Conservation (phyloP, 1,284 basidiomycete species). For the Tilletia setariae region DNA sequence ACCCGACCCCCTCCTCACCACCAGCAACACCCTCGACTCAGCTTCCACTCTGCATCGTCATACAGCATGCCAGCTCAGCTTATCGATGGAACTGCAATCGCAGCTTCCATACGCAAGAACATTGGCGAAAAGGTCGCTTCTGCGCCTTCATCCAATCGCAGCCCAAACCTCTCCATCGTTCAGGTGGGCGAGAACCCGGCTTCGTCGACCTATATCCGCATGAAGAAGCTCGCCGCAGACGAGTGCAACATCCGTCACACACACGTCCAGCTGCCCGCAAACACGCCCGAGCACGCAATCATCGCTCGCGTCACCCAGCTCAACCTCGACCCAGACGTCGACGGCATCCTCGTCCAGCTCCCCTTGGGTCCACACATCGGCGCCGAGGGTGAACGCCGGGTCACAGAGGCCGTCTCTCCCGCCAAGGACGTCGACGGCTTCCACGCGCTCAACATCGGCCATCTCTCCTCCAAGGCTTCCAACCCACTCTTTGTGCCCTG, state of each 20-base stretch:
- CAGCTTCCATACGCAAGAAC: constrained; percentile 62
- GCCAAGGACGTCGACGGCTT: constrained; percentile 99
- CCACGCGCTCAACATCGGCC: constrained; percentile 98
- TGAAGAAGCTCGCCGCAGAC: constrained; percentile 94
- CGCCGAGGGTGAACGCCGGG: constrained; percentile 77
- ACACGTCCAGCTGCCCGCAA: constrained; percentile 69
- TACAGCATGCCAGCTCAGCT: constrained; percentile 55
- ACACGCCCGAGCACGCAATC: constrained; percentile 72
- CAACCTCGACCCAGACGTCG: constrained; percentile 78
- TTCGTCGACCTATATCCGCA: constrained; percentile 88
- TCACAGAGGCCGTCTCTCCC: constrained; percentile 91
- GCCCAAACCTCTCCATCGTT: constrained; percentile 83
- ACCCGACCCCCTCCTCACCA: not conserved
- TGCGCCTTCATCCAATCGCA: constrained; percentile 62
- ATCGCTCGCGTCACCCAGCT: constrained; percentile 74
- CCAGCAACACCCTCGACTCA: not conserved
- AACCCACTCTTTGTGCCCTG: constrained; percentile 90
- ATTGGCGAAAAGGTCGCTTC: constrained; percentile 34
- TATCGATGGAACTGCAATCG: constrained; percentile 84
- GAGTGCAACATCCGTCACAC: constrained; percentile 88
- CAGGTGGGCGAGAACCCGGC: constrained; percentile 90
- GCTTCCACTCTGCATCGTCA: not conserved
- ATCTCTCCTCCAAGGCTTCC: constrained; percentile 83
- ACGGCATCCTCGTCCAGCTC: constrained; percentile 94
- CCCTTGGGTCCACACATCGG: constrained; percentile 83